phyloP scores from a whole-genome alignment of 164 flowering plant genomes.

The Annona squamosa region DNA sequence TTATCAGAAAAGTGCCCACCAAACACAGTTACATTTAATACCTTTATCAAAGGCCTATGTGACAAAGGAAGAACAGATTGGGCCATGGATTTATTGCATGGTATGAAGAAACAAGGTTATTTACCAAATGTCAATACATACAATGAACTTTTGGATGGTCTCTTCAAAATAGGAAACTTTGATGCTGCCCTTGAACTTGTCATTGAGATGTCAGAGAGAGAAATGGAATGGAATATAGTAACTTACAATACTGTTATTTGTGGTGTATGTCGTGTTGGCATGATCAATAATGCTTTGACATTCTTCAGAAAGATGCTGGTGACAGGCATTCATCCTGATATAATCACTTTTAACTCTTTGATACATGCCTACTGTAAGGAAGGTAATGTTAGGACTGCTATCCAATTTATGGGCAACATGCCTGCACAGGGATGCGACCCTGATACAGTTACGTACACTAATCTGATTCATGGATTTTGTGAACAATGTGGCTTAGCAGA shows the following conservation, averaged over 20 bases:
- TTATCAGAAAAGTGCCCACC: conserved; percentile 49
- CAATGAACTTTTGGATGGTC: conserved; percentile 65
- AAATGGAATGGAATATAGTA: conserved; percentile 36
- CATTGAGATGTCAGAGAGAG: conserved; percentile 42
- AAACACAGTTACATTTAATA: conserved; percentile 54
- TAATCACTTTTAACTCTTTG: conserved; percentile 44
- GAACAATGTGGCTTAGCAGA: conserved; percentile 38
- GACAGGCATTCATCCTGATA: conserved; percentile 53
- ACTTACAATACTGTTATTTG: conserved; percentile 55
- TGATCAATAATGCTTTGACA: conserved; percentile 37
- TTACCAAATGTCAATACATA: conserved; percentile 50
- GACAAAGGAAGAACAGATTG: conserved; percentile 39
- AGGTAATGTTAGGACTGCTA: conserved; percentile 40
- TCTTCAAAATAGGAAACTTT: conserved; percentile 31
- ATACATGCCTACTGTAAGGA: conserved; percentile 59
- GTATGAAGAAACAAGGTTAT: conserved; percentile 53
- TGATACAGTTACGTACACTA: conserved; percentile 51
- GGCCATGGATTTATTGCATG: conserved; percentile 43
- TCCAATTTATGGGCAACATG: conserved; percentile 34
- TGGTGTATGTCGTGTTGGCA: conserved; percentile 43
- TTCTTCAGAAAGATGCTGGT: conserved; percentile 58
- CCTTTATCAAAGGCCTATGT: conserved; percentile 64
- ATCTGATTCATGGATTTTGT: conserved; percentile 58
- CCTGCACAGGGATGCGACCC: conserved; percentile 30
- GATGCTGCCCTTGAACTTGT: conserved; percentile 37